These are phyloP conservation scores for Furcasterigmium sp. DNA, from an alignment of 2,329 filamentous ascomycete genomes.

Conservation along the genomic window DNA sequence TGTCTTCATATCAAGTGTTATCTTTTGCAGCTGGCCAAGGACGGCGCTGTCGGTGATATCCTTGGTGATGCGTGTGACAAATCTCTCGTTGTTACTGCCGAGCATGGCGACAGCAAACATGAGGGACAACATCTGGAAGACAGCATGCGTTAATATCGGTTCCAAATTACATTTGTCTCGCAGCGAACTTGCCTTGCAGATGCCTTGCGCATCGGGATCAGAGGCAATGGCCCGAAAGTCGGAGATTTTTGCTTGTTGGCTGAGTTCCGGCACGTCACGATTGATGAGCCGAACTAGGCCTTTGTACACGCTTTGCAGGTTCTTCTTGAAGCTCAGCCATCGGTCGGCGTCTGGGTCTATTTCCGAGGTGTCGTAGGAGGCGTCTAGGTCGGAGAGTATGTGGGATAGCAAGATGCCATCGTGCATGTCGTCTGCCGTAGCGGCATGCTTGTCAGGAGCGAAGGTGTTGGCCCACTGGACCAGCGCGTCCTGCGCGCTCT, in stretches of 20 bases:
- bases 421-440: conserved; percentile 44
- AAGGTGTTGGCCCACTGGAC: conserved; percentile 47
- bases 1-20: conserved; percentile 35
- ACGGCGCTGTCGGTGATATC: conserved; percentile 27
- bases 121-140: conserved; percentile 53
- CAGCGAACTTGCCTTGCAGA: conserved; percentile 39
- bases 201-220: conserved; percentile 48
- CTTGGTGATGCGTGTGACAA: conserved; percentile 39
- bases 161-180: too few relatives aligned
- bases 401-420: conserved; percentile 51
- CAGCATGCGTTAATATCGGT: conserved; percentile 17
- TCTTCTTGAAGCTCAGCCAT: conserved; percentile 44
- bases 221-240: conserved; percentile 55
- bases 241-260: conserved; percentile 44
- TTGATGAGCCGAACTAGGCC: conserved; percentile 51
- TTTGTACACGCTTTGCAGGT: conserved; percentile 49
- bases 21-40: conserved; percentile 40
- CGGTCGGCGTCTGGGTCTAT: conserved; percentile 41
- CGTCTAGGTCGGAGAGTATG: conserved; percentile 53
- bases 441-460: conserved; percentile 37
- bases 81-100: conserved; percentile 50
- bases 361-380: conserved; percentile 48
- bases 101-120: conserved; percentile 57
- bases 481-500: conserved; percentile 46
- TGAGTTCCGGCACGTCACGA: conserved; percentile 44